Evolutionary conservation across 116 monocot genomes (phyloP), one percentile per base, ranked within the genome.

Genomic region (Cymodocea nodosa): DNA sequence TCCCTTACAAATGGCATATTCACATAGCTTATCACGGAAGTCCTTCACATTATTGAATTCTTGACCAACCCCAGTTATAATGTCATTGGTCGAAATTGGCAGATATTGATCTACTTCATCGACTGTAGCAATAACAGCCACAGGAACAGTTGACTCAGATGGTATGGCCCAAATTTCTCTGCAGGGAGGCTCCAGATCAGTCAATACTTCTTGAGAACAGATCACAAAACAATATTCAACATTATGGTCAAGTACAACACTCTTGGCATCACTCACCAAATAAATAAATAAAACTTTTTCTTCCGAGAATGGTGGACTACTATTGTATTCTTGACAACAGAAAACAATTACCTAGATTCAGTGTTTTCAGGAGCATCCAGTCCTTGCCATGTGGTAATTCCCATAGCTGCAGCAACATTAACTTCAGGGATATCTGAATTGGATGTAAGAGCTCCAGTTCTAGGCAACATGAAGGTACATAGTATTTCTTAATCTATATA

Each of bases 31-130:
- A 64, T 75, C 75, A 50, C 80, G 80, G 39, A 80, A 80, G 39
- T 67, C 76, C 63, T 76, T 75, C 15, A 71, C 71, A 64, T 71
- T 75, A 67, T 80, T 72, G 68, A 80, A 80, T 52, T 75, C 76
- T 37, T 80, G 80, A 13, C 80, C 80, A 30, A 80, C 80, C 25
- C 35, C 59, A 58, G 67, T 67, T 35, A 67, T 67, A 36, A 67
- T 52, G 18, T 67, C 54, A 34, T 67, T 51, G 15, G 19, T 50
- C 23, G 50, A 49, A 24, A 15, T 51, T 23, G 65, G 51, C 19
- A 65, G 18, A 25, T 65, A 50, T 25, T 49, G 65, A 50, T 50
- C 23, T 14, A 50, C 13, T 22, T 50, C 65, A 65, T 50, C 23
- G 50, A 24, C n/a, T 20, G 50, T 23, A 23, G n/a, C 44, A 15